Evolutionary conservation across 2,329 filamentous ascomycete genomes (phyloP).

Genomic region (Exophiala sp.): DNA sequence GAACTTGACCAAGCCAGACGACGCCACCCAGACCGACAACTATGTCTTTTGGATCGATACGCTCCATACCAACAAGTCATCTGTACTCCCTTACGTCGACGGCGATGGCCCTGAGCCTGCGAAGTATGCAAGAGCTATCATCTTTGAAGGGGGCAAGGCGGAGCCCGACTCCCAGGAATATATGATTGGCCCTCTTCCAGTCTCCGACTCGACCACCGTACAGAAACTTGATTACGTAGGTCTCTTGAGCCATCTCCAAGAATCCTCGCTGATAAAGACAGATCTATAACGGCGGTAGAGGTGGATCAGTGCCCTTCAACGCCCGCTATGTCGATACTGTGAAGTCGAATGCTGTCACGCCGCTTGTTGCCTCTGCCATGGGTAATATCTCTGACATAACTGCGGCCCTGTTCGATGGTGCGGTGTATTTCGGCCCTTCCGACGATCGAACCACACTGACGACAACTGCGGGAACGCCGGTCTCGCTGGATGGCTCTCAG

Average conservation of each 20-base stretch:
- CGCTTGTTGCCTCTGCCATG: slow-evolving; percentile 38
- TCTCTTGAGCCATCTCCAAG: neutral
- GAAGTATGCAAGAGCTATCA: slow-evolving; percentile 44
- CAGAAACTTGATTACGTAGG: slow-evolving; percentile 22
- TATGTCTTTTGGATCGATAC: slow-evolving; percentile 47
- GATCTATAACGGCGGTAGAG: slow-evolving; percentile 15
- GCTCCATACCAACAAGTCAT: slow-evolving; percentile 46
- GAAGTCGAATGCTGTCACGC: slow-evolving; percentile 31
- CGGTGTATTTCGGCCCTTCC: slow-evolving; percentile 28
- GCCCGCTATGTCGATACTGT: slow-evolving; percentile 8
- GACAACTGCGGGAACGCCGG: slow-evolving; percentile 33
- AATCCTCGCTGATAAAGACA: neutral
- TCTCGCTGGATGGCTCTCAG: slow-evolving; percentile 39
- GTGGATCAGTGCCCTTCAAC: slow-evolving; percentile 12
- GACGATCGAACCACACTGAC: slow-evolving; percentile 28
- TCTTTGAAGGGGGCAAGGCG: slow-evolving; percentile 28
- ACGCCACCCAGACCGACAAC: slow-evolving; percentile 39
- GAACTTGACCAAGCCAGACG: slow-evolving; percentile 41
- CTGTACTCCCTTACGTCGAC: slow-evolving; percentile 43
- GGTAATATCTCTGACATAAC: slow-evolving; percentile 46
- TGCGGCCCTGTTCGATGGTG: slow-evolving; percentile 34
- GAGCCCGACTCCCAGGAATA: slow-evolving; percentile 32
- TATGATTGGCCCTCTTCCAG: slow-evolving; percentile 47
- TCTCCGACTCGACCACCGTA: slow-evolving; percentile 36
- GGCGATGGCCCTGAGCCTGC: slow-evolving; percentile 34